These are phyloP conservation scores for Ogataea nitratoaversa DNA, from an alignment of 805 yeast genomes.

Conservation along the genomic window DNA sequence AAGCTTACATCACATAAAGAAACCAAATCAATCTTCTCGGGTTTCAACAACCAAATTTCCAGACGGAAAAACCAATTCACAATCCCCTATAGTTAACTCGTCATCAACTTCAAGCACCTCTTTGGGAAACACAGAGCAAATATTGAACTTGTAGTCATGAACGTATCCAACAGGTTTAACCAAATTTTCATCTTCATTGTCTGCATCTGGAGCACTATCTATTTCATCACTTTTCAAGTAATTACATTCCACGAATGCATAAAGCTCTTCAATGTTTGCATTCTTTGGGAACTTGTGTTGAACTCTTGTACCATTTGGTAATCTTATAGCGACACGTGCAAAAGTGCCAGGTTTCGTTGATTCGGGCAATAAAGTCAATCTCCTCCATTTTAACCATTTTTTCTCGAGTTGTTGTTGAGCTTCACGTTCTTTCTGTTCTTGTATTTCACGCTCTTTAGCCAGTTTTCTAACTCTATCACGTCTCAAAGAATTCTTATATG, in stretches of 20 bases:
- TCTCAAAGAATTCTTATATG: conserved; percentile 66
- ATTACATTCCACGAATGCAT: conserved; percentile 62
- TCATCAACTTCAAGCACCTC: conserved; percentile 32
- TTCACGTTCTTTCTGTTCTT: conserved; percentile 14
- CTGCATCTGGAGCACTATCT: conserved; percentile 27
- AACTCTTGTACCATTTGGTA: conserved; percentile 59
- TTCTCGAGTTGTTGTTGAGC: not conserved
- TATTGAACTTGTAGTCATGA: conserved; percentile 45
- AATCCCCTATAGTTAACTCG: conserved; percentile 35
- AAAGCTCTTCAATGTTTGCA: conserved; percentile 55
- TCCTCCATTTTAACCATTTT: conserved; percentile 12
- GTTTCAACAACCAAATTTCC: conserved; percentile 51
- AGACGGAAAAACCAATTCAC: conserved; percentile 51
- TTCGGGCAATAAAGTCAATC: conserved; percentile 18
- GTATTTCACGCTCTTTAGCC: conserved; percentile 30
- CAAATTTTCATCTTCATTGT: conserved; percentile 27
- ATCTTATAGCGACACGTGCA: conserved; percentile 68
- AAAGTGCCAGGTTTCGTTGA: conserved; percentile 19
- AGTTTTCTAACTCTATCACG: conserved; percentile 58
- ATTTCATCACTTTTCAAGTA: conserved; percentile 22
- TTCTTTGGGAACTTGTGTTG: conserved; percentile 44
- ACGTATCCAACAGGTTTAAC: conserved; percentile 32
- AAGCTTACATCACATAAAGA: not conserved
- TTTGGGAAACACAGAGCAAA: conserved; percentile 58
- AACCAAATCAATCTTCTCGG: not conserved